Conservation (phyloP, 2,329 filamentous ascomycete species). For the Trichoderma endophyticum region DNA sequence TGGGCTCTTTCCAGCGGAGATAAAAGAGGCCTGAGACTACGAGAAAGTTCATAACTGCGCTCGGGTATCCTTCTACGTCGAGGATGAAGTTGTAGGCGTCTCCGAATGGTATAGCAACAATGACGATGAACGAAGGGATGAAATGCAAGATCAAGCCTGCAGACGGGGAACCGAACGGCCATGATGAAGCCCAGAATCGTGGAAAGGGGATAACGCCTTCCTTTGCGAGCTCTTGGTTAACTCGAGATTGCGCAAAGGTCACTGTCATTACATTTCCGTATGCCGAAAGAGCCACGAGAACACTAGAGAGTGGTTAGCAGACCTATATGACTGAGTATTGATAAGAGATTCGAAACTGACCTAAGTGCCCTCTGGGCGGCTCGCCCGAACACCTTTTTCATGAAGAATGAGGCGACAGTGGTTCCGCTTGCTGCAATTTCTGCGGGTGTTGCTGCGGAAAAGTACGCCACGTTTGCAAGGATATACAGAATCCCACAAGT, state of each 20-base stretch:
- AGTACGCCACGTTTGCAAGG: constrained; percentile 22
- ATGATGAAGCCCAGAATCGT: constrained; percentile 22
- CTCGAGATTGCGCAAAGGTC: constrained; percentile 22
- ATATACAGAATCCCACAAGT: constrained; percentile 22
- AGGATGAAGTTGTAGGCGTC: constrained; percentile 23
- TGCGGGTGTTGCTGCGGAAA: constrained; percentile 19
- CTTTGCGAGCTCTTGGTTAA: constrained; percentile 23
- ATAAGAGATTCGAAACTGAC: background rate
- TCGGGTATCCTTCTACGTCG: constrained; percentile 20
- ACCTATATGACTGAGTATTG: background rate
- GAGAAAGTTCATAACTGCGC: constrained; percentile 21
- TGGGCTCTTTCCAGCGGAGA: constrained; percentile 21
- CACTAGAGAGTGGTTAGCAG: constrained; percentile 4
- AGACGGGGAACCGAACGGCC: constrained; percentile 22
- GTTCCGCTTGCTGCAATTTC: constrained; percentile 22
- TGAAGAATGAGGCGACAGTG: constrained; percentile 22
- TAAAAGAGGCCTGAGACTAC: constrained; percentile 23
- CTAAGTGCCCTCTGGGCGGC: constrained; percentile 21
- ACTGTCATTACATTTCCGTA: constrained; percentile 23
- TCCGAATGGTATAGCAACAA: constrained; percentile 24
- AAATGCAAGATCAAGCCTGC: constrained; percentile 21
- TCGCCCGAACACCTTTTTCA: constrained; percentile 21
- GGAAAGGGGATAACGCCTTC: constrained; percentile 21
- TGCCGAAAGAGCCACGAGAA: constrained; percentile 22
- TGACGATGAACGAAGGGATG: constrained; percentile 23